Conservation (phyloP, 768 basidiomycete species). For the Suillus americanus region DNA sequence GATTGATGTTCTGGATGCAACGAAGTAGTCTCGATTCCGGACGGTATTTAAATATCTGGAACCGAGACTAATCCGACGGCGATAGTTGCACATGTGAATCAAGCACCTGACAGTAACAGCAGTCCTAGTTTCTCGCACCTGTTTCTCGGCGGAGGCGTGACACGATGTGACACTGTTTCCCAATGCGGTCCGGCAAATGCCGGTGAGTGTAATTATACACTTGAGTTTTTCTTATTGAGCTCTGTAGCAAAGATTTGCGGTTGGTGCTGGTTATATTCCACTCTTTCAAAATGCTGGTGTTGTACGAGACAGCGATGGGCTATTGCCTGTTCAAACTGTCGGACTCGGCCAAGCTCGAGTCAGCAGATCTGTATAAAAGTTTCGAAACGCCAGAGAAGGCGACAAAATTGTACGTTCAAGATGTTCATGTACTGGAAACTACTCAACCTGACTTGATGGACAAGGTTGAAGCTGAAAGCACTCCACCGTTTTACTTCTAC, state of each 20-base stretch:
- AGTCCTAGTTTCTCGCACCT: no score
- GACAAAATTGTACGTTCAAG: conserved; percentile 76
- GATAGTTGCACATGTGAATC: neutral
- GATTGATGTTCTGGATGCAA: neutral
- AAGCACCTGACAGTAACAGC: neutral
- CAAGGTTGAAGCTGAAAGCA: conserved; percentile 89
- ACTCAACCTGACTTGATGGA: conserved; percentile 7
- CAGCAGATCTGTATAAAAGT: conserved; percentile 85
- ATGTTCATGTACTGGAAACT: conserved; percentile 1
- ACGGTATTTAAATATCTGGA: neutral
- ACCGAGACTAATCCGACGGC: conserved; percentile 1
- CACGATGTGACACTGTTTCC: neutral
- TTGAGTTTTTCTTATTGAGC: conserved; percentile 6
- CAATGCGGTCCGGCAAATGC: neutral
- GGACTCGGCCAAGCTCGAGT: conserved; percentile 83
- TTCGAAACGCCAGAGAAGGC: conserved; percentile 93
- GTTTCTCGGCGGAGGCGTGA: neutral
- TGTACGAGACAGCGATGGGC: conserved; percentile 95
- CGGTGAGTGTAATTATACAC: neutral
- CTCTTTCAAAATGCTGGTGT: conserved; percentile 73
- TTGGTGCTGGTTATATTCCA: conserved; percentile 11
- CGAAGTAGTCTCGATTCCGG: neutral
- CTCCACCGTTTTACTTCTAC: conserved; percentile 97
- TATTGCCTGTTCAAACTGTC: conserved; percentile 98
- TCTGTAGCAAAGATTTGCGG: conserved; percentile 5